These are phyloP conservation scores for Nemania abortiva DNA, from an alignment of 2,329 filamentous ascomycete genomes.

Conservation along the genomic window DNA sequence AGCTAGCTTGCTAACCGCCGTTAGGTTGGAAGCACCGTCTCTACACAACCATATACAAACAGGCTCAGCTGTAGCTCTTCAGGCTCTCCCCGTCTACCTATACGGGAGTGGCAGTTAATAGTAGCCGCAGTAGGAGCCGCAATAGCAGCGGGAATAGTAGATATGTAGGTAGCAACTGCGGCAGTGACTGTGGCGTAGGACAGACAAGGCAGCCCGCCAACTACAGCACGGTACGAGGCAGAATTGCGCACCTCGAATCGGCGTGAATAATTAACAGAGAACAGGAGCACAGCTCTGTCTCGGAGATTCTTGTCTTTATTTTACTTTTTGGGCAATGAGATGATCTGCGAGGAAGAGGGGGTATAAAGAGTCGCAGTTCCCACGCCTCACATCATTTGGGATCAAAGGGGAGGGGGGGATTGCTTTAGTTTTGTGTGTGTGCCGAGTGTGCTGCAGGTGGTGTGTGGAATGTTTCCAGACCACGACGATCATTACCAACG, in stretches of 20 bases:
- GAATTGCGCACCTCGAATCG: slow-evolving; percentile 14
- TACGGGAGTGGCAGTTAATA: background rate
- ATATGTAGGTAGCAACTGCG: background rate
- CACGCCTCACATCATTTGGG: slow-evolving; percentile 37
- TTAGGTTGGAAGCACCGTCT: slow-evolving; percentile 25
- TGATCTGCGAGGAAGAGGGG: slow-evolving; percentile 37
- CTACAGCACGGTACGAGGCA: slow-evolving; percentile 15
- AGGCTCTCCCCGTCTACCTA: slow-evolving; percentile 16
- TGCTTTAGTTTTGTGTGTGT: slow-evolving; percentile 47
- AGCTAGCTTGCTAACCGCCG: slow-evolving; percentile 23
- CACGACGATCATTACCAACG: slow-evolving; percentile 47
- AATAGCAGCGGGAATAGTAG: slow-evolving; percentile 21
- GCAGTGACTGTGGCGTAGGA: slow-evolving; percentile 16
- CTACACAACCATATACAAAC: slow-evolving; percentile 20
- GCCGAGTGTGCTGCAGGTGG: slow-evolving; percentile 40
- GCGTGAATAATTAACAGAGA: slow-evolving; percentile 30
- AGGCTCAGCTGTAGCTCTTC: slow-evolving; percentile 3
- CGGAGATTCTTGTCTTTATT: background rate
- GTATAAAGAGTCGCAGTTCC: slow-evolving; percentile 37
- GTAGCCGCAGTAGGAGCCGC: slow-evolving; percentile 9
- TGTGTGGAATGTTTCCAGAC: slow-evolving; percentile 46
- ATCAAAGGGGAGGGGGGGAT: slow-evolving; percentile 36
- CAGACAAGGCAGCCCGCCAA: slow-evolving; percentile 26
- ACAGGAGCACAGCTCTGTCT: slow-evolving; percentile 43
- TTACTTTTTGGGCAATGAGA: slow-evolving; percentile 14